Base-by-base conservation (phyloP, 2,329 filamentous ascomycete genomes). In the Sphaerulina musiva region DNA sequence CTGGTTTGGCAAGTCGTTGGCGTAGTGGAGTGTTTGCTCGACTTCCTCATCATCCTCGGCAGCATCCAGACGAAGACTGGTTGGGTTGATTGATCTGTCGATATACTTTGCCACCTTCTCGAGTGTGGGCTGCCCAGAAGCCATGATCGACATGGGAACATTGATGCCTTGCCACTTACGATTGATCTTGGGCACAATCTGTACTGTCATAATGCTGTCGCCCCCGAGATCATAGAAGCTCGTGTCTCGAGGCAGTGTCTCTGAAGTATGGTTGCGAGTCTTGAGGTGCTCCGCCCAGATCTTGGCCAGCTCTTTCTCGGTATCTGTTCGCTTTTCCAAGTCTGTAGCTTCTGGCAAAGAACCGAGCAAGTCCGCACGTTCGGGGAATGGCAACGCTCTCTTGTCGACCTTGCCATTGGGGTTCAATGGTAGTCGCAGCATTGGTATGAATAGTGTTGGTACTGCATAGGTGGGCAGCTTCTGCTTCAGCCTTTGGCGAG, bases 331-430 rank as follows among this genome's bases (percentile, higher is more conserved):
- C 36, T 74, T 75, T 11, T 77, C 71, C 12, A 80, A 54, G 67
- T 78, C 68, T 17, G 56, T 60, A 8, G 68, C 68, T 26, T 64
- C 74, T 32, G 73, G 75, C 53, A 77, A 76, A 3, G 79, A 80
- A 31, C 80, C 78, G 45, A 79, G 78, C 34, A 85, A 76, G 63
- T 87, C 80, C 10, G 81, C 80, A 23, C 82, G 82, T 69, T 92
- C 88, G 39, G 83, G 91, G 79, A 91, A 93, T 0, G 89, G 89
- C 49, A 95, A 76, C 1, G 81, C 82, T 11, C 87, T 85, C 70
- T 84, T 86, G 71, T 95, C 89, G 41, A 92, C 81, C 72, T 93
- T 93, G 63, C 87, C 86, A 62, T 90, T 90, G n/a, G 86, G 86
- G 7, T 89, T 91, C n/a, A 92, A 72, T 1, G 87, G 87, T 59